phyloP scores from a whole-genome alignment of 495 filamentous ascomycete species.

The Xylaria intraflava region DNA sequence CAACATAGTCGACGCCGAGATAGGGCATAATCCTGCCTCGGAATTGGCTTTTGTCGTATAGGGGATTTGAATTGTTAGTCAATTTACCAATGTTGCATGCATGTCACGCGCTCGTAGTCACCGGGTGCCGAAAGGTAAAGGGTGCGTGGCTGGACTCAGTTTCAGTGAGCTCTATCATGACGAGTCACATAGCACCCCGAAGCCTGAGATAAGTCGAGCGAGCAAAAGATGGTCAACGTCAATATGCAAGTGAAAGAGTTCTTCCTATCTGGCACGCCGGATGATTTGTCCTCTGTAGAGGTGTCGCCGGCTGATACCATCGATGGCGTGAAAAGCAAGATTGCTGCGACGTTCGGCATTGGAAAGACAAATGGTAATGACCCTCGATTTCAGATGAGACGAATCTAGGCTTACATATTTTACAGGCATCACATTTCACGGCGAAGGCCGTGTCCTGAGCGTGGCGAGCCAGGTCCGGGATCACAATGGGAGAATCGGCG shows the following conservation, averaged over 20 bases:
- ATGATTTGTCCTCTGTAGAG: not conserved
- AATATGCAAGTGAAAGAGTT: not conserved
- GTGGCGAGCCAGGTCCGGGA: slow-evolving; percentile 27
- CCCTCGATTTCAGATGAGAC: not conserved
- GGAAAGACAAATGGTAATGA: not conserved
- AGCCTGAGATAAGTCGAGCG: no score
- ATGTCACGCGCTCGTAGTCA: no score
- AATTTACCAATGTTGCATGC: no score
- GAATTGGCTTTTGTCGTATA: not conserved
- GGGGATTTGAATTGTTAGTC: no score
- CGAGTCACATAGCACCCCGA: no score
- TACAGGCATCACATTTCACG: not conserved
- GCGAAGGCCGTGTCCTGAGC: slow-evolving; percentile 19
- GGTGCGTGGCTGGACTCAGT: no score
- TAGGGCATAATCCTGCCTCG: no score
- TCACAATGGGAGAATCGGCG: slow-evolving; percentile 20
- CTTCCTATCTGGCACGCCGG: not conserved
- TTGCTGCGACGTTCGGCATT: not conserved
- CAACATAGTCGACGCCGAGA: not conserved
- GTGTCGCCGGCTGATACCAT: not conserved
- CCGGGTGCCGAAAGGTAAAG: no score
- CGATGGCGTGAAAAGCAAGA: not conserved
- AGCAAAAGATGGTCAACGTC: not conserved
- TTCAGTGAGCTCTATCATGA: not conserved
- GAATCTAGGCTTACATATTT: not conserved